A percentile compares a stretch with the other conserved stretches of the same genome.
Conservation (phyloP, 495 filamentous ascomycete genomes). For the Penicillium parvum region DNA sequence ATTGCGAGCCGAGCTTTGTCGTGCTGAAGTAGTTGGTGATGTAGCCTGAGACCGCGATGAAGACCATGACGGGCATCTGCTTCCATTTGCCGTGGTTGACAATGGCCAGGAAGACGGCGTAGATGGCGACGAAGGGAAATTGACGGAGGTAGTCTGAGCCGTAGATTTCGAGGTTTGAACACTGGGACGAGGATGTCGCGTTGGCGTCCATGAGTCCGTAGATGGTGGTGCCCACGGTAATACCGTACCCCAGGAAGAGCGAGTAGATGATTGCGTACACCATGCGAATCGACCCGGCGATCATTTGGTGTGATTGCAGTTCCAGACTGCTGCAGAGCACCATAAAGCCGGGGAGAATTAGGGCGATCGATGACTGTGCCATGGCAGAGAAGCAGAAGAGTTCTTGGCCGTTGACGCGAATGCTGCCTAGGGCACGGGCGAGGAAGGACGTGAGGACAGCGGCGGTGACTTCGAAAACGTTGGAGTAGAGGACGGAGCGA, state of each 20-base stretch:
- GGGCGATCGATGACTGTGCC: slow-evolving; percentile 83
- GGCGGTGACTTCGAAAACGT: slow-evolving; percentile 87
- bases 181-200: slow-evolving; percentile 67
- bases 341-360: slow-evolving; percentile 87
- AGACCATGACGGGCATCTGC: slow-evolving; percentile 79
- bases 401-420: slow-evolving; percentile 49
- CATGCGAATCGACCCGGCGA: slow-evolving; percentile 90
- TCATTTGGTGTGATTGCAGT: slow-evolving; percentile 79
- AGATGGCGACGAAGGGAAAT: slow-evolving; percentile 64
- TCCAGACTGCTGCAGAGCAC: slow-evolving; percentile 81
- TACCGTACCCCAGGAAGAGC: slow-evolving; percentile 89
- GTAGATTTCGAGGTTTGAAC: slow-evolving; percentile 51
- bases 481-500: slow-evolving; percentile 68
- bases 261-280: slow-evolving; percentile 95
- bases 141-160: slow-evolving; percentile 41
- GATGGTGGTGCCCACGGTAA: slow-evolving; percentile 86
- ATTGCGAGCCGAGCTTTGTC: slow-evolving; percentile 62
- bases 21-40: slow-evolving; percentile 78
- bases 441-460: slow-evolving; percentile 84
- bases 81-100: slow-evolving; percentile 92
- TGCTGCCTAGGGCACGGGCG: slow-evolving; percentile 79
- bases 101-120: slow-evolving; percentile 73
- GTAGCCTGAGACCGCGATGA: slow-evolving; percentile 79
- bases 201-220: slow-evolving; percentile 77
- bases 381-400: slow-evolving; percentile 89